Evolutionary conservation across 164 flowering plant genomes (phyloP).

Genomic region (Macadamia tetraphylla): DNA sequence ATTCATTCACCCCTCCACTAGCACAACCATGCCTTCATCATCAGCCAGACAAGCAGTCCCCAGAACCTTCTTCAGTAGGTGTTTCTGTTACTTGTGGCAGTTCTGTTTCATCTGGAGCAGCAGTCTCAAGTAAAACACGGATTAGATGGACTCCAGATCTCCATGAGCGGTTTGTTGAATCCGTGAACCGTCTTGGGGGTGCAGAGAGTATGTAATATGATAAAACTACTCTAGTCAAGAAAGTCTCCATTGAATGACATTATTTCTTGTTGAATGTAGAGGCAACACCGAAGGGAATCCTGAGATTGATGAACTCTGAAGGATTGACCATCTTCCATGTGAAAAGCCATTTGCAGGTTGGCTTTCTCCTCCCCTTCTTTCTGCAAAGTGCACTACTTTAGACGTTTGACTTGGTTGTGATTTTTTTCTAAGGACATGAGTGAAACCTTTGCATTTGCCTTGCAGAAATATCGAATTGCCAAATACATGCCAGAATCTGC

Average conservation of each 20-base stretch:
- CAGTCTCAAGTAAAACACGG: slow-evolving; percentile 46
- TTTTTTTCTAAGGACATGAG: neutral
- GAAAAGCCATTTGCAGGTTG: slow-evolving; percentile 91
- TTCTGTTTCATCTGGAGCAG: slow-evolving; percentile 28
- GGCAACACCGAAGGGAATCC: slow-evolving; percentile 92
- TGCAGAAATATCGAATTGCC: slow-evolving; percentile 84
- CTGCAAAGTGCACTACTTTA: neutral
- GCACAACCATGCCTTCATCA: slow-evolving; percentile 21
- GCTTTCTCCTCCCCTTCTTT: too few species aligned
- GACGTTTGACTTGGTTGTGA: neutral
- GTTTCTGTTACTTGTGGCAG: slow-evolving; percentile 16
- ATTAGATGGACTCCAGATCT: slow-evolving; percentile 93
- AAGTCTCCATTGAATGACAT: neutral
- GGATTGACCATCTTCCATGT: slow-evolving; percentile 90
- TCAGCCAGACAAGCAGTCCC: slow-evolving; percentile 29
- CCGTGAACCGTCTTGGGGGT: slow-evolving; percentile 84
- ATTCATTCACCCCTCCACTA: slow-evolving; percentile 16
- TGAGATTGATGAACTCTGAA: slow-evolving; percentile 76
- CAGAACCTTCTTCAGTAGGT: slow-evolving; percentile 15
- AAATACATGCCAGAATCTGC: slow-evolving; percentile 61
- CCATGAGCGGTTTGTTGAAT: slow-evolving; percentile 83
- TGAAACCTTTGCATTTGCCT: neutral
- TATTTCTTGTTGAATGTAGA: slow-evolving; percentile 30
- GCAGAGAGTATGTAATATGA: slow-evolving; percentile 68
- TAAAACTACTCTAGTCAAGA: neutral